Percentiles rank a stretch among this genome's conserved stretches.
phyloP scores from a whole-genome alignment of 805 yeast genomes.

The Starmerella davenportii region DNA sequence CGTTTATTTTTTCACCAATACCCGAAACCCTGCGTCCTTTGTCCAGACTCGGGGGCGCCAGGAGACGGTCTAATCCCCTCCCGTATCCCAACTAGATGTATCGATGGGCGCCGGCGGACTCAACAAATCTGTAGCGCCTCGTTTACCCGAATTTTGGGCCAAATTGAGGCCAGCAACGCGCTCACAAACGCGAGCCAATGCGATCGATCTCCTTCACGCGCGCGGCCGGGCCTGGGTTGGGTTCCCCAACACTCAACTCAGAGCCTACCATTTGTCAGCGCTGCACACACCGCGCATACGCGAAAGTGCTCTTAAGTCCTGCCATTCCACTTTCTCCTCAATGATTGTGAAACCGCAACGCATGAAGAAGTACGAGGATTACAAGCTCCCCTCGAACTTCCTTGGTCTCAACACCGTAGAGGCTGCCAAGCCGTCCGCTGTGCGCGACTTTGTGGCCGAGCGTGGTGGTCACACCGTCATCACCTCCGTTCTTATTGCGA shows the following conservation, averaged over 20 bases:
- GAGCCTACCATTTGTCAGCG: neutral
- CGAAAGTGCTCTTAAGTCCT: neutral
- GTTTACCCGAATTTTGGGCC: neutral
- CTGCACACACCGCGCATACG: neutral
- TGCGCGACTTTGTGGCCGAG: slow-evolving; percentile 66
- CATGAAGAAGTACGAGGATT: slow-evolving; percentile 19
- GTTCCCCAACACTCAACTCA: slow-evolving; percentile 2
- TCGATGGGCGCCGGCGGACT: neutral
- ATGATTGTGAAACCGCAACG: slow-evolving; percentile 9
- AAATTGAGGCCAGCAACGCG: neutral
- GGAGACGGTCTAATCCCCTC: neutral
- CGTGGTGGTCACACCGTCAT: slow-evolving; percentile 94
- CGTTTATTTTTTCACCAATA: neutral
- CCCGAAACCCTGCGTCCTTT: neutral
- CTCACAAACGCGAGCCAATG: neutral
- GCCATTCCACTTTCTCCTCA: neutral
- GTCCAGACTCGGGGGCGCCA: neutral
- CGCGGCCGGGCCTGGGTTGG: neutral
- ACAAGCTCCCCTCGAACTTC: slow-evolving; percentile 48
- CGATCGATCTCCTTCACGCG: neutral
- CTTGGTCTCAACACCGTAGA: slow-evolving; percentile 65
- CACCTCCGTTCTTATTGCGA: slow-evolving; percentile 68
- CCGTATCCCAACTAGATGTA: neutral
- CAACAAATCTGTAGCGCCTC: neutral
- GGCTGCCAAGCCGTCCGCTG: slow-evolving; percentile 47